phyloP scores from a whole-genome alignment of 2,329 filamentous ascomycete genomes.

The Beauveria varroae region DNA sequence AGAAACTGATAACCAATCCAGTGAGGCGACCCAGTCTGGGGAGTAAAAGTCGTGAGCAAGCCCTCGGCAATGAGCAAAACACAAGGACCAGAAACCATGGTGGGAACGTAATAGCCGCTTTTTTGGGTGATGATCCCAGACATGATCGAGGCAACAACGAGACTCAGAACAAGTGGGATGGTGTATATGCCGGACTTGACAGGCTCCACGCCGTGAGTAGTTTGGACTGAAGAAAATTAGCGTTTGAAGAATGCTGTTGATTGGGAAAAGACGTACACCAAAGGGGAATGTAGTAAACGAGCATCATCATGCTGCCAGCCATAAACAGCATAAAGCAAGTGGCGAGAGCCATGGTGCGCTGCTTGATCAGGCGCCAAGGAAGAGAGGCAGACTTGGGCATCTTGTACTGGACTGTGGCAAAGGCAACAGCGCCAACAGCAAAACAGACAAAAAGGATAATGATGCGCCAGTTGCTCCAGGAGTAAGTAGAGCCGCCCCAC shows the following conservation, averaged over 20 bases:
- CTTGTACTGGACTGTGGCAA: conserved; percentile 43
- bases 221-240: conserved; percentile 36
- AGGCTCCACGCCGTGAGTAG: conserved; percentile 43
- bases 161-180: conserved; percentile 47
- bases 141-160: conserved; percentile 44
- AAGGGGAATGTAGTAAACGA: conserved; percentile 46
- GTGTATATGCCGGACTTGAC: conserved; percentile 50
- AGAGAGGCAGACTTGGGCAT: conserved; percentile 50
- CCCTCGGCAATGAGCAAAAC: conserved; percentile 47
- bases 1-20: conserved; percentile 57
- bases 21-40: conserved; percentile 36
- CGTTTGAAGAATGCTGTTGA: not conserved
- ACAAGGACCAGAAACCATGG: conserved; percentile 44
- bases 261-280: conserved; percentile 39
- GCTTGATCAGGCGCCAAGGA: conserved; percentile 45
- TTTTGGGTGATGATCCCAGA: conserved; percentile 42
- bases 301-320: conserved; percentile 44
- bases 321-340: conserved; percentile 40
- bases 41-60: conserved; percentile 48
- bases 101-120: conserved; percentile 53
- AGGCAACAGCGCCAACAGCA: conserved; percentile 36
- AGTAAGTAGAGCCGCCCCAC: conserved; percentile 50
- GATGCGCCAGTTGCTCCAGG: conserved; percentile 45
- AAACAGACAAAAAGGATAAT: conserved; percentile 47
- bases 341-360: conserved; percentile 46